Percentiles rank a stretch among this genome's conserved stretches.
These are phyloP conservation scores for Coemansia sp. DNA, from an alignment of 192 early-diverging fungal species.

Conservation along the genomic window DNA sequence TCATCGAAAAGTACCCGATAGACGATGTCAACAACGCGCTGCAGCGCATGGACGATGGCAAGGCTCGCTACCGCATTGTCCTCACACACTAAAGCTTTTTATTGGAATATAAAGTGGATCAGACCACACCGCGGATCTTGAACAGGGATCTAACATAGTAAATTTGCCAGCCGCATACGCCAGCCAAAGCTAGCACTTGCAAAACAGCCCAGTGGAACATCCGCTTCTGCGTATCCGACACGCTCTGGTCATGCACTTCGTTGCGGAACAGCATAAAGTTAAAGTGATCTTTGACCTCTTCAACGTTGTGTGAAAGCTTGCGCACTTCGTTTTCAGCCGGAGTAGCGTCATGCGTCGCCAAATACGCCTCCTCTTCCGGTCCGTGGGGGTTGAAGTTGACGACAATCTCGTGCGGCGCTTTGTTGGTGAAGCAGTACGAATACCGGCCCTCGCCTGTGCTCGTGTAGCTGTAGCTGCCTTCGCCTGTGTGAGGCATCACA, in stretches of 20 bases:
- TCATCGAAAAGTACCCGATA: constrained; percentile 64
- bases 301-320: constrained; percentile 50
- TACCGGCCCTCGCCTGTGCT: constrained; percentile 39
- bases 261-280: constrained; percentile 53
- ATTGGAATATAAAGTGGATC: constrained; percentile 5
- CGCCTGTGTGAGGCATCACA: constrained; percentile 44
- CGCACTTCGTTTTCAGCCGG: constrained; percentile 45
- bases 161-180: constrained; percentile 53
- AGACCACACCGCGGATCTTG: constrained; percentile 53
- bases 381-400: constrained; percentile 53
- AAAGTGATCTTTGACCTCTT: constrained; percentile 51
- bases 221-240: constrained; percentile 37
- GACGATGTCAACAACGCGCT: constrained; percentile 63
- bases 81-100: constrained; percentile 31
- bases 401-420: constrained; percentile 47
- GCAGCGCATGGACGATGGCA: constrained; percentile 58
- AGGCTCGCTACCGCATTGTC: constrained; percentile 70
- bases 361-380: constrained; percentile 39
- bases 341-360: constrained; percentile 32
- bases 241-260: constrained; percentile 49
- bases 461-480: constrained; percentile 42
- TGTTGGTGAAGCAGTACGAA: constrained; percentile 49
- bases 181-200: constrained; percentile 42
- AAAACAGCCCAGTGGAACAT: constrained; percentile 52
- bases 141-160: constrained; percentile 51